Base-by-base conservation (phyloP, 2,329 filamentous ascomycete genomes). In the Diaporthe citri region DNA sequence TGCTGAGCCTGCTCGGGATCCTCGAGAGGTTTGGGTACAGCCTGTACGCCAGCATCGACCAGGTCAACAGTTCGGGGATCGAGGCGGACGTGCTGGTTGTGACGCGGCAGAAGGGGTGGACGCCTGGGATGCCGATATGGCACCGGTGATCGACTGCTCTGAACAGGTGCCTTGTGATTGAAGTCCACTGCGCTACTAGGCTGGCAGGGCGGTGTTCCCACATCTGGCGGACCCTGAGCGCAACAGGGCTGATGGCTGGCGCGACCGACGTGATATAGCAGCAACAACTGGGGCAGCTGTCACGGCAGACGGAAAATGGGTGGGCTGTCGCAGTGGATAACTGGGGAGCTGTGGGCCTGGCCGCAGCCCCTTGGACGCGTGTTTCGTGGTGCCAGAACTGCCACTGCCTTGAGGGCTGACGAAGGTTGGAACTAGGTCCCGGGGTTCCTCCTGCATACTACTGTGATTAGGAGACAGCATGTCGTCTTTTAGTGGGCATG, bases 31-130 rank as follows among this genome's bases (percentile, higher is more conserved):
- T 82, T 67, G 84, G 84, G 1, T 85, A 83, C 81, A 82, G 80
- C 62, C 79, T 85, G 20, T 85, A 85, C 78, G 82, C 82, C 2
- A 83, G 83, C 74, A 78, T 86, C 39, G 82, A 84, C 74, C 82
- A 84, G 72, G 25, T 41, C 20, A 66, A 59, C 59, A 22, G 67
- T 12, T 6, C 28, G n/a, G 72, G 76, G 48, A 15, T 46, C 8
- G 72, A 76, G 57, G 67, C 74, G 51, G 77, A 78, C 48, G 76
- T 78, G 69, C 28, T 78, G 51, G 71, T 78, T 31, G 71, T 74
- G 43, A 71, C 70, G 34, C 64, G 73, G 57, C 70, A 75, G 66
- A 67, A 69, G 52, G 62, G 59, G 20, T 77, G 76, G 76, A 36
- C 20, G 46, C 75, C 76, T 43, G 73, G 73, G 9, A 62, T 56